Base-by-base conservation (phyloP, 2,329 filamentous ascomycete genomes). In the Cercospora janseana region DNA sequence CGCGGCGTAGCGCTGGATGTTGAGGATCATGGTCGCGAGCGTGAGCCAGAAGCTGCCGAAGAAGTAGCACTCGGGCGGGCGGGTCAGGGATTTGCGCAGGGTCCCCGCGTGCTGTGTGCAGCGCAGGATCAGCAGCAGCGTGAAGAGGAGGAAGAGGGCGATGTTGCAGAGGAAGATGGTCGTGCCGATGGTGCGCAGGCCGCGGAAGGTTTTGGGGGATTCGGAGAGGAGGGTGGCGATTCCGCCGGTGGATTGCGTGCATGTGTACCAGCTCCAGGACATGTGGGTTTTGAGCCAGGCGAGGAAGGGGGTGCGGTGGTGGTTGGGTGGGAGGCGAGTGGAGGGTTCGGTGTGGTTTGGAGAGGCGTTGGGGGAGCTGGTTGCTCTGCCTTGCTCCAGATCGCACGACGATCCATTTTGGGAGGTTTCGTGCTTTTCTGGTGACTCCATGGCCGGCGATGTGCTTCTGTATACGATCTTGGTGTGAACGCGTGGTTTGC, bases 171-270 rank as follows among this genome's bases (percentile, higher is more conserved):
- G 75, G 69, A 85, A 90, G 28, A 90, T 74, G 13, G 81, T 76
- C 24, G 80, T 73, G 1, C 86, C 86, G 44, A 89, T 85, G 4
- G 79, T 77, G 4, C 69, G 65, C 1, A 88, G 70, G 0, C 85
- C 85, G 0, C 70, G 63, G 65, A 91, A 91, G 47, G 74, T 71
- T 60, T 82, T 79, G 6, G 86, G 86, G 13, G 74, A 74, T 43
- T 82, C 80, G 2, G 77, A 75, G 35, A 90, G 75, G 12, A 89
- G 75, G 2, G 85, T 68, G 0, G 85, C 79, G 1, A 90, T 68
- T 0, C 85, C 85, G 26, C 86, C 86, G 0, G 85, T 87, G 40
- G 82, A 86, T 86, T 89, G 89, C 2, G 84, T 83, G 24, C 82
- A 72, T 1, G 85, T 86, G 68, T 84, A 91, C 85, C 85, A 88